phyloP scores from a whole-genome alignment of 768 basidiomycete genomes.

The Paxillus ammoniavirescens region DNA sequence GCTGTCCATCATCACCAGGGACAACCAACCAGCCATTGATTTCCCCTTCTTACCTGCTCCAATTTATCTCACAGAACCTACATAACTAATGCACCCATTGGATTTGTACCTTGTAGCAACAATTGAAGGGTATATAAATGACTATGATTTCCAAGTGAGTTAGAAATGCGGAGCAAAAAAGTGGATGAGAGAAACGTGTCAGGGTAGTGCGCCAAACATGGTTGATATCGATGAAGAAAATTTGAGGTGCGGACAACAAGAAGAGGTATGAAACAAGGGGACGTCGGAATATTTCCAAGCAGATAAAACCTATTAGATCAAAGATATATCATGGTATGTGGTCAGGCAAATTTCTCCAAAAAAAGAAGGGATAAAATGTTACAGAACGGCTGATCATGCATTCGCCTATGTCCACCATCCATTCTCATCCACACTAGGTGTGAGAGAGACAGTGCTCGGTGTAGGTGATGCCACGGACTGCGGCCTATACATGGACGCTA shows the following conservation, averaged over 20 bases:
- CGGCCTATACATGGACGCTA: conserved; percentile 48
- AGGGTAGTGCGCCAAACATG: conserved; percentile 1
- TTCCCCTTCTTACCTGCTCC: conserved; percentile 9
- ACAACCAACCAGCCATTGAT: neutral
- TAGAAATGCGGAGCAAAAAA: conserved; percentile 10
- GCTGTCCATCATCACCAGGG: neutral
- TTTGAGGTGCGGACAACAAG: conserved; percentile 8
- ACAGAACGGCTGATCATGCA: neutral
- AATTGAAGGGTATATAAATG: conserved; percentile 37
- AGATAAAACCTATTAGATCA: conserved; percentile 20
- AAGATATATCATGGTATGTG: conserved; percentile 7
- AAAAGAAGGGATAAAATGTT: neutral
- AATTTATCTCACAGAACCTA: conserved; percentile 19
- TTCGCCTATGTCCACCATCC: conserved; percentile 69
- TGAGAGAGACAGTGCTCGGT: conserved; percentile 69
- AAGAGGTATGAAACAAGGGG: conserved; percentile 10
- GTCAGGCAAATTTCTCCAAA: conserved; percentile 12
- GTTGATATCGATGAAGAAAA: neutral
- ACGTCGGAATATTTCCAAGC: neutral
- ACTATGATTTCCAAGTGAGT: conserved; percentile 20
- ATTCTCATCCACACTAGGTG: conserved; percentile 67
- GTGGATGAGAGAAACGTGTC: conserved; percentile 2
- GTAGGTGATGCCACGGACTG: conserved; percentile 62
- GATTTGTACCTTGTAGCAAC: conserved; percentile 39
- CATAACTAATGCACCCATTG: conserved; percentile 36